phyloP scores from a whole-genome alignment of 345 rosid genomes.

The Anacardium occidentale region DNA sequence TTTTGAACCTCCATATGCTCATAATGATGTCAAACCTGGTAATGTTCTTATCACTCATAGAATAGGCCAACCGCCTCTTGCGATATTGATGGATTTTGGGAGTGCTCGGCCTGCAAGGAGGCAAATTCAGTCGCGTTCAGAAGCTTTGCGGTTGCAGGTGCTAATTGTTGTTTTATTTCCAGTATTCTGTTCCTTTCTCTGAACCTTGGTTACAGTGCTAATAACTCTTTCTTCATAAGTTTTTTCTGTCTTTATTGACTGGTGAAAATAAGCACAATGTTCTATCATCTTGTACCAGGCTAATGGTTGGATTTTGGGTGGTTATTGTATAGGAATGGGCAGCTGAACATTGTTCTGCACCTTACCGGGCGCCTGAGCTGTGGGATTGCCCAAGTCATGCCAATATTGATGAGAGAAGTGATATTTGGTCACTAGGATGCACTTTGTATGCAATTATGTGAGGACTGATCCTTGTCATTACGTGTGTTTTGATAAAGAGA shows the following conservation, averaged over 20 bases:
- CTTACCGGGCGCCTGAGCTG: constrained; percentile 95
- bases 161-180: constrained; percentile 9
- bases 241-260: constrained; percentile 1
- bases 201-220: not conserved
- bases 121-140: constrained; percentile 86
- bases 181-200: not conserved
- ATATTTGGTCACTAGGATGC: constrained; percentile 98
- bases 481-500: not conserved
- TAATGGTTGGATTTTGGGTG: constrained; percentile 13
- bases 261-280: not conserved
- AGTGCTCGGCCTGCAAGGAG: constrained; percentile 85
- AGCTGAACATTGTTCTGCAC: constrained; percentile 94
- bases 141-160: constrained; percentile 95
- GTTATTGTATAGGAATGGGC: constrained; percentile 79
- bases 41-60: constrained; percentile 74
- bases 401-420: constrained; percentile 96
- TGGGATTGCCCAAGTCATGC: constrained; percentile 99
- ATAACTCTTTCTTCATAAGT: not conserved
- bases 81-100: constrained; percentile 98
- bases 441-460: constrained; percentile 95
- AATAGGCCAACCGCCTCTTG: constrained; percentile 79
- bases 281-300: not conserved
- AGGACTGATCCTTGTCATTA: constrained; percentile 25
- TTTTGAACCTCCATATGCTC: constrained; percentile 93
- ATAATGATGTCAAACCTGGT: constrained; percentile 99